phyloP scores from a whole-genome alignment of 768 basidiomycete species.

The Cyathus striatus region DNA sequence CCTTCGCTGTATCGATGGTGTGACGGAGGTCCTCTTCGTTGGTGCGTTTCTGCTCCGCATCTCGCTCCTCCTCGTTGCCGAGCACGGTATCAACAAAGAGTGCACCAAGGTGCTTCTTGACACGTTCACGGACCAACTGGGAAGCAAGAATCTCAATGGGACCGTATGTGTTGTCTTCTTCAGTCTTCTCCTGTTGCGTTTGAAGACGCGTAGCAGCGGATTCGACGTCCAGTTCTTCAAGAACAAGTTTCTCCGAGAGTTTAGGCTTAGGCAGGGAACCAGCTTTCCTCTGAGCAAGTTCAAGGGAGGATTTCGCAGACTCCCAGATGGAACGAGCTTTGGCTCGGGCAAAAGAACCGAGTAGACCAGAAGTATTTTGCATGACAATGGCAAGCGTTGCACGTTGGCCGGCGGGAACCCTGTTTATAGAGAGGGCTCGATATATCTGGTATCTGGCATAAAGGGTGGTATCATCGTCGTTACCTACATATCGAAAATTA shows the following conservation, averaged over 20 bases:
- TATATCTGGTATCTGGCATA: slow-evolving; percentile 50
- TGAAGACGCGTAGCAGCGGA: slow-evolving; percentile 42
- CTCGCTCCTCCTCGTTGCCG: slow-evolving; percentile 16
- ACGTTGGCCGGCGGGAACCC: slow-evolving; percentile 40
- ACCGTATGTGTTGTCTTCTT: slow-evolving; percentile 16
- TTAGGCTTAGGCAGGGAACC: slow-evolving; percentile 12
- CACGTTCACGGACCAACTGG: slow-evolving; percentile 42
- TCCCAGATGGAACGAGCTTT: slow-evolving; percentile 39
- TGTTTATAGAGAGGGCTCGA: slow-evolving; percentile 39
- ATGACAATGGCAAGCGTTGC: slow-evolving; percentile 55
- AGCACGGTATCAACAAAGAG: slow-evolving; percentile 46
- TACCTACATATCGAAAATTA: slow-evolving; percentile 7
- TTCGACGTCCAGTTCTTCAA: slow-evolving; percentile 45
- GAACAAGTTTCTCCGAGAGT: slow-evolving; percentile 50
- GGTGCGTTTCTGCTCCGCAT: slow-evolving; percentile 26
- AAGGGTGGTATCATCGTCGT: slow-evolving; percentile 19
- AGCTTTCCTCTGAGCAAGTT: not conserved
- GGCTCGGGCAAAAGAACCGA: slow-evolving; percentile 29
- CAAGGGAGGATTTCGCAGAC: slow-evolving; percentile 9
- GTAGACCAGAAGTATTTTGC: slow-evolving; percentile 19
- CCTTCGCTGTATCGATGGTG: slow-evolving; percentile 54
- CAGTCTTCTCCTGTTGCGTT: slow-evolving; percentile 4
- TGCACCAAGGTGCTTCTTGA: slow-evolving; percentile 45
- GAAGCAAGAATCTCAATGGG: slow-evolving; percentile 50
- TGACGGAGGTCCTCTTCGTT: slow-evolving; percentile 33